Base-by-base conservation (phyloP, 345 rosid genomes). In the Citrus reticulata region DNA sequence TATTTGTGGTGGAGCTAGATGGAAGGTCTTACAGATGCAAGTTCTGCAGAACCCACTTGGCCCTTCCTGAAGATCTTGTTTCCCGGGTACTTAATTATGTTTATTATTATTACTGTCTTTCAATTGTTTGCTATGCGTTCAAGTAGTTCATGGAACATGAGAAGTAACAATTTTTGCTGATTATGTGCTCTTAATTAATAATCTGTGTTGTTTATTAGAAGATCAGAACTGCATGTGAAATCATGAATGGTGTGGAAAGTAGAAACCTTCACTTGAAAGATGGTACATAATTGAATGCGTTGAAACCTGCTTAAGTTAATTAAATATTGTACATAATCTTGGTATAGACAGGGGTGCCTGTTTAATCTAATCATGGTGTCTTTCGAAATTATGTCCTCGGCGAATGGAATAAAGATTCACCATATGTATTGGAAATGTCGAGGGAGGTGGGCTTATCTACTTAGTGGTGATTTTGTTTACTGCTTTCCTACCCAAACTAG, bases 21-120 rank as follows among this genome's bases (percentile, higher is more conserved):
- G 98, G 98, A 74, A 87, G 97, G 86, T 86, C 93, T 80, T 95
- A 93, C 88, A 87, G 91, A 83, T 95, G 98, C 97, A 93, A 88
- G 89, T 91, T 84, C 69, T 95, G 98, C 68, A 85, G 82, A 77
- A 92, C 98, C 81, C 97, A 93, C 85, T 88, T 95, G 7, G 95
- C 98, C 78, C 90, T 89, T 80, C 91, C 87, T 57, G 78, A 84
- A 77, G 94, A 95, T 79, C 87, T 95, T 74, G 83, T 88, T 68
- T 93, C 97, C 49, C 77, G 77, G 90, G 98, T 93, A 86, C 70
- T 71, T 46, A 2, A 20, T 25, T 14, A 24, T 49, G 30, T 59
- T 19, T 17, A 22, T 9, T 29, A 16, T 24, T 63, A 2, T 6
- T 46, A 46, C 51, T 46, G 51, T 46, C 51, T 54, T 51, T 5